These are phyloP conservation scores for Aspergillus costaricaensis DNA, from an alignment of 2,329 filamentous ascomycete species.

Conservation along the genomic window DNA sequence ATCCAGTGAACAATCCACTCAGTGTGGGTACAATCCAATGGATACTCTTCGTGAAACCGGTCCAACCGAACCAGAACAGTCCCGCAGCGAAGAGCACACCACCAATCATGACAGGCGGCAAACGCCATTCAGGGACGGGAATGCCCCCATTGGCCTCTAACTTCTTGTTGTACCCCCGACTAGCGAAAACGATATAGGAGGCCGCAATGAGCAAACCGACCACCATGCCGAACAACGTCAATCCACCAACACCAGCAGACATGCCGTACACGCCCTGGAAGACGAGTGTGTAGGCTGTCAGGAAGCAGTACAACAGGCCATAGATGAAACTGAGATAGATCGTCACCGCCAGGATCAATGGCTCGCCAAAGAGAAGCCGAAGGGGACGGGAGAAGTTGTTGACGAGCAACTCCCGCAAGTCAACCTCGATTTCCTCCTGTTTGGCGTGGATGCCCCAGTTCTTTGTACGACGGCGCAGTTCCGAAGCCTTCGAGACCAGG, in stretches of 20 bases:
- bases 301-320: slow-evolving; percentile 38
- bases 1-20: slow-evolving; percentile 57
- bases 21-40: slow-evolving; percentile 46
- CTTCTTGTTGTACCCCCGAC: slow-evolving; percentile 68
- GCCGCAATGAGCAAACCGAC: slow-evolving; percentile 70
- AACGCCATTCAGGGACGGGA: slow-evolving; percentile 59
- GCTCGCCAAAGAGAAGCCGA: slow-evolving; percentile 44
- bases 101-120: slow-evolving; percentile 56
- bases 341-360: slow-evolving; percentile 45
- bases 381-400: slow-evolving; percentile 51
- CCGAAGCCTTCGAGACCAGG: slow-evolving; percentile 54
- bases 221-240: slow-evolving; percentile 86
- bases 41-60: slow-evolving; percentile 53
- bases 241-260: slow-evolving; percentile 67
- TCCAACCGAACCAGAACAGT: slow-evolving; percentile 79
- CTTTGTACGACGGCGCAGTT: slow-evolving; percentile 54
- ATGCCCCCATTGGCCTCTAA: slow-evolving; percentile 65
- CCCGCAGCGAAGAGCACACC: slow-evolving; percentile 58
- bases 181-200: slow-evolving; percentile 63
- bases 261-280: slow-evolving; percentile 64
- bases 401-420: slow-evolving; percentile 47
- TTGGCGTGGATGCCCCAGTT: slow-evolving; percentile 62
- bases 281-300: slow-evolving; percentile 41
- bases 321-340: slow-evolving; percentile 45
- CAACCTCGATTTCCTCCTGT: slow-evolving; percentile 53